These are phyloP conservation scores for Elongisporangium undulatum DNA, from an alignment of 352 stramenopile species.

Conservation along the genomic window DNA sequence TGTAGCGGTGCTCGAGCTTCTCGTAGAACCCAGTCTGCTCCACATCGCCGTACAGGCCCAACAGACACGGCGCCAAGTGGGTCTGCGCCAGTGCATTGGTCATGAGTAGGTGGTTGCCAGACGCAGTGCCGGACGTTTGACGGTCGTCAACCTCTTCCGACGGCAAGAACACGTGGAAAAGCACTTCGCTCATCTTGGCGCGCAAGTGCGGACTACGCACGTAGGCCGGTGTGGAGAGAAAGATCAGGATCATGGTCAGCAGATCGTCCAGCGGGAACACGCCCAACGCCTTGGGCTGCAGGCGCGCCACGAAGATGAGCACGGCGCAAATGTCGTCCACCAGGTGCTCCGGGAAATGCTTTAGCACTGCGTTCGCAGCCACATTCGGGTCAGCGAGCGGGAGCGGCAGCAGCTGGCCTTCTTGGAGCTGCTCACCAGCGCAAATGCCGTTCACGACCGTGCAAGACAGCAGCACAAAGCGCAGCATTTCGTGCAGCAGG, in stretches of 20 bases:
- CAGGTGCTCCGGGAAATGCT: conserved; percentile 93
- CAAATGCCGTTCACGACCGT: conserved; percentile 60
- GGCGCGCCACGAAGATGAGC: conserved; percentile 88
- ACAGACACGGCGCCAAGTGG: conserved; percentile 92
- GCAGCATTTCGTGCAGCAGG: conserved; percentile 70
- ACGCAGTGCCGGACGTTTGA: conserved; percentile 43
- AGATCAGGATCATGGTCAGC: conserved; percentile 88
- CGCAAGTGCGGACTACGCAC: conserved; percentile 91
- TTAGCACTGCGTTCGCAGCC: conserved; percentile 36
- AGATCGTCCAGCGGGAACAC: conserved; percentile 86
- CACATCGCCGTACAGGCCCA: conserved; percentile 98
- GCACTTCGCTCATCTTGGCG: conserved; percentile 94
- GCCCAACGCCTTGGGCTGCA: conserved; percentile 82
- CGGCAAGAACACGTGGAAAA: conserved; percentile 96
- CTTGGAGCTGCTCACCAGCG: conserved; percentile 8
- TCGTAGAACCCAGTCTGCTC: conserved; percentile 98
- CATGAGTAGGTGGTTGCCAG: conserved; percentile 57
- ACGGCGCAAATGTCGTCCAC: conserved; percentile 93
- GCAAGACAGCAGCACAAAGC: conserved; percentile 65
- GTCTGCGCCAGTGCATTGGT: conserved; percentile 66
- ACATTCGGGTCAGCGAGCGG: conserved; percentile 32
- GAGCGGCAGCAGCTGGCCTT: conserved; percentile 16
- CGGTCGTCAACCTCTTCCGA: conserved; percentile 74
- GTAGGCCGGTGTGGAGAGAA: conserved; percentile 86
- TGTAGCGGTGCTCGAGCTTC: conserved; percentile 95